These are phyloP conservation scores for Hypericum androsaemum DNA, from an alignment of 345 rosid genomes.

Conservation along the genomic window DNA sequence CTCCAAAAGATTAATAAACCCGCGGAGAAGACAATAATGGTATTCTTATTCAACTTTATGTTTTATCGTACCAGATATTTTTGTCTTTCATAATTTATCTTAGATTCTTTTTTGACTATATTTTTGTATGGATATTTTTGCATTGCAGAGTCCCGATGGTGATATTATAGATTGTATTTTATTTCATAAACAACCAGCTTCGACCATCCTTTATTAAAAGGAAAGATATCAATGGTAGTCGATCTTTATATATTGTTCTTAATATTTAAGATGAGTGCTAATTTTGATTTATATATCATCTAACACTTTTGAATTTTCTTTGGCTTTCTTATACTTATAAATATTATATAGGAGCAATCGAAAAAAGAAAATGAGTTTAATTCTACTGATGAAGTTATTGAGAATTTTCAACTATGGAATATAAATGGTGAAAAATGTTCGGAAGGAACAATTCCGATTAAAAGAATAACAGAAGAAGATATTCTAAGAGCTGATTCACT, in stretches of 20 bases:
- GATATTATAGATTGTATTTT: conserved; percentile 76
- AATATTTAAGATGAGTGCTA: no score
- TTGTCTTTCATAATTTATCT: no score
- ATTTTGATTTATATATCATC: no score
- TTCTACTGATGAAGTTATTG: conserved; percentile 18
- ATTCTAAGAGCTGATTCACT: conserved; percentile 66
- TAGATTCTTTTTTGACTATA: background rate
- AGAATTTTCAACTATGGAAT: conserved; percentile 70
- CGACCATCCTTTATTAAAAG: conserved; percentile 68
- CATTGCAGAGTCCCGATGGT: conserved; percentile 84
- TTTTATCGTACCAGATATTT: no score
- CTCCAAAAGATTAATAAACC: conserved; percentile 83
- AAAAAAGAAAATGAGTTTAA: conserved; percentile 46
- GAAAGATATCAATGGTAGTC: conserved; percentile 59
- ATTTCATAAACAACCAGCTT: conserved; percentile 75
- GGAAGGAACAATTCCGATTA: conserved; percentile 76
- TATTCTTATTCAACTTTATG: background rate
- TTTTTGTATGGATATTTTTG: conserved; percentile 9
- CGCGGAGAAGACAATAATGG: conserved; percentile 44
- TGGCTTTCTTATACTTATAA: background rate
- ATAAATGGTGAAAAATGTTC: conserved; percentile 71
- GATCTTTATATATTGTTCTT: no score
- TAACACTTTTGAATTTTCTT: background rate
- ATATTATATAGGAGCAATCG: conserved; percentile 57
- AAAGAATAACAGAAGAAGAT: conserved; percentile 81